These are phyloP conservation scores for Ceratocystis lukuohia DNA, from an alignment of 2,329 filamentous ascomycete genomes.

Conservation along the genomic window DNA sequence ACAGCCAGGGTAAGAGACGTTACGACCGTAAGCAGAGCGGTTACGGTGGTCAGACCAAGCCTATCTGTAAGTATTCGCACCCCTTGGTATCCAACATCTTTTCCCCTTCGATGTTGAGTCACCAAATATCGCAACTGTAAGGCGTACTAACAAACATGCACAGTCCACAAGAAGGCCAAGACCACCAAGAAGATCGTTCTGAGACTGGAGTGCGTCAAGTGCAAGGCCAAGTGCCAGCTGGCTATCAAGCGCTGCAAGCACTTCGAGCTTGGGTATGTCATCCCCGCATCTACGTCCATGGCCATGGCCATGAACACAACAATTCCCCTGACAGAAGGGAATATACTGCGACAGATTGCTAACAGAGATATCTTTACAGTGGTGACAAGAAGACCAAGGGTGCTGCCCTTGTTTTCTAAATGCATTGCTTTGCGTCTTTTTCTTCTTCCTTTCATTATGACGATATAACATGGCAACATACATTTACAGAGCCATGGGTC, in stretches of 20 bases:
- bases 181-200: constrained; percentile 99
- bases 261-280: constrained; percentile 92
- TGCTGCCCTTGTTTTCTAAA: constrained; percentile 98
- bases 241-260: constrained; percentile 99
- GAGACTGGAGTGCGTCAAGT: constrained; percentile 90
- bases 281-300: neutral
- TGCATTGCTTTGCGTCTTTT: constrained; percentile 33
- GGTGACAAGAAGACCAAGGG: constrained; percentile 99
- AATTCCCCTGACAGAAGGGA: neutral
- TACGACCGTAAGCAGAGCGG: constrained; percentile 98
- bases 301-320: neutral
- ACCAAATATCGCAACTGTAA: neutral
- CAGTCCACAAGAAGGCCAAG: constrained; percentile 99
- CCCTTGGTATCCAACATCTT: neutral
- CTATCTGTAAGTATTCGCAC: constrained; percentile 47
- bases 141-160: constrained; percentile 5
- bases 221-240: constrained; percentile 98
- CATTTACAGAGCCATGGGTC: constrained; percentile 11
- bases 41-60: constrained; percentile 99
- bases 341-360: constrained; percentile 25
- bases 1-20: constrained; percentile 88
- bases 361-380: constrained; percentile 40
- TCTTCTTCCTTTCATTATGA: constrained; percentile 33
- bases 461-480: constrained; percentile 29
- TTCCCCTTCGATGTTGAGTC: neutral